phyloP scores from a whole-genome alignment of 2,329 filamentous ascomycete genomes.

The Alternaria rosae region DNA sequence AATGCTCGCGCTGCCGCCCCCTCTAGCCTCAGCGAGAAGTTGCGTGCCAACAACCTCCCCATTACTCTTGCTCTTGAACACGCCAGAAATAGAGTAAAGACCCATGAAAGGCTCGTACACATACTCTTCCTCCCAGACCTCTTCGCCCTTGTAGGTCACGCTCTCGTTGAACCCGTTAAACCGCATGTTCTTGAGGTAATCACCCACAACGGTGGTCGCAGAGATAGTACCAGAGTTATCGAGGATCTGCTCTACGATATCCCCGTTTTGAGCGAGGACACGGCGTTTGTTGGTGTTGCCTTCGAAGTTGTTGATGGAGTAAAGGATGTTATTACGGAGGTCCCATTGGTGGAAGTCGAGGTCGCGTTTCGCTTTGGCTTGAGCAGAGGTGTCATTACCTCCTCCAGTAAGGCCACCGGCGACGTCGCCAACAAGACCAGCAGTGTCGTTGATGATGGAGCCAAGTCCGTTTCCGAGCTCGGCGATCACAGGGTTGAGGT shows the following conservation, averaged over 20 bases:
- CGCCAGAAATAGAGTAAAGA: conserved; percentile 54
- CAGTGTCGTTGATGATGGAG: conserved; percentile 56
- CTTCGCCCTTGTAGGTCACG: conserved; percentile 51
- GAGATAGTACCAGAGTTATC: conserved; percentile 62
- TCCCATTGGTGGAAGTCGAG: conserved; percentile 54
- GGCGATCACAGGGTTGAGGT: conserved; percentile 67
- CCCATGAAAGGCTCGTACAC: conserved; percentile 61
- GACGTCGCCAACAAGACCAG: conserved; percentile 36
- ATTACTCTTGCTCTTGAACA: conserved; percentile 58
- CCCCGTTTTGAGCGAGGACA: conserved; percentile 63
- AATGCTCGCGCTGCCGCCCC: conserved; percentile 62
- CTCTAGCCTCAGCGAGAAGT: conserved; percentile 61
- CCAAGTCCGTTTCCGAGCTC: conserved; percentile 61
- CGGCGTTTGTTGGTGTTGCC: conserved; percentile 63
- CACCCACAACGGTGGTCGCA: conserved; percentile 56
- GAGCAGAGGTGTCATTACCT: conserved; percentile 14
- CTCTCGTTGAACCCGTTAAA: conserved; percentile 61
- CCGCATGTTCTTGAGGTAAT: conserved; percentile 61
- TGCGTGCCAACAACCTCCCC: conserved; percentile 61
- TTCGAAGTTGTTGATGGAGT: conserved; percentile 67
- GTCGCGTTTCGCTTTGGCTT: conserved; percentile 34
- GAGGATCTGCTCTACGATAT: conserved; percentile 62
- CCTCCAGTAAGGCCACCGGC: conserved; percentile 23
- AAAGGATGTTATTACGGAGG: conserved; percentile 65
- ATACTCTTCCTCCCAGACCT: conserved; percentile 62